phyloP scores from a whole-genome alignment of 768 basidiomycete genomes.

The Rhizopogon sp. region DNA sequence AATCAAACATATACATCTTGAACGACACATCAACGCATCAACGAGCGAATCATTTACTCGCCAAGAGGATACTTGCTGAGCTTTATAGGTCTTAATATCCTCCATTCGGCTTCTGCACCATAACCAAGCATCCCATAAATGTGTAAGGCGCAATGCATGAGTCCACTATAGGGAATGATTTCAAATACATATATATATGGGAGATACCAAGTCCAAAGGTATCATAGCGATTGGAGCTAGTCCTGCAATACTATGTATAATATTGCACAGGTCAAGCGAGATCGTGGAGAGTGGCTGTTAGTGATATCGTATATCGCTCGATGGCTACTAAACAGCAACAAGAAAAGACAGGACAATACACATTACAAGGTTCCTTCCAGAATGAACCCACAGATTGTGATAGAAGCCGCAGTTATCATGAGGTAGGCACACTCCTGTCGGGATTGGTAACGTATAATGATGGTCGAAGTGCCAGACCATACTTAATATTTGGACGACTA shows the following conservation, averaged over 20 bases:
- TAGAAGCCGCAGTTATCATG: not conserved
- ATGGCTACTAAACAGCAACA: not conserved
- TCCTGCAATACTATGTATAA: not conserved
- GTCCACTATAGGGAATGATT: not conserved
- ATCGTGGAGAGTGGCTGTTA: not conserved
- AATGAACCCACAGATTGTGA: constrained; percentile 5
- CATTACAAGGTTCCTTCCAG: not conserved
- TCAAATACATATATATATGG: not conserved
- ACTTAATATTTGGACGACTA: constrained; percentile 41
- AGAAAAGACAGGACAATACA: not conserved
- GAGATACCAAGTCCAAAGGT: not conserved
- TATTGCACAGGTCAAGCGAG: not conserved
- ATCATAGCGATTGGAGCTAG: not conserved
- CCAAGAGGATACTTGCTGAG: not conserved
- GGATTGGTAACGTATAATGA: constrained; percentile 76
- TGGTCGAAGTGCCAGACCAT: constrained; percentile 60
- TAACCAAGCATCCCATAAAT: not conserved
- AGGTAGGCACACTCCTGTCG: constrained; percentile 25
- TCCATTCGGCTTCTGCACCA: not conserved
- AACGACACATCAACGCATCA: not conserved
- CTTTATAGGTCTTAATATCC: not conserved
- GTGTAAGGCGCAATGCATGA: not conserved
- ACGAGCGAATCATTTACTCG: not conserved
- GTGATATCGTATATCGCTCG: not conserved
- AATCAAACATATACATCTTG: not conserved